Percentiles rank a stretch among this genome's conserved stretches.
These are phyloP conservation scores for Sphagnum tenellum DNA, from an alignment of 225 moss, liverwort and hornwort species.

Conservation along the genomic window DNA sequence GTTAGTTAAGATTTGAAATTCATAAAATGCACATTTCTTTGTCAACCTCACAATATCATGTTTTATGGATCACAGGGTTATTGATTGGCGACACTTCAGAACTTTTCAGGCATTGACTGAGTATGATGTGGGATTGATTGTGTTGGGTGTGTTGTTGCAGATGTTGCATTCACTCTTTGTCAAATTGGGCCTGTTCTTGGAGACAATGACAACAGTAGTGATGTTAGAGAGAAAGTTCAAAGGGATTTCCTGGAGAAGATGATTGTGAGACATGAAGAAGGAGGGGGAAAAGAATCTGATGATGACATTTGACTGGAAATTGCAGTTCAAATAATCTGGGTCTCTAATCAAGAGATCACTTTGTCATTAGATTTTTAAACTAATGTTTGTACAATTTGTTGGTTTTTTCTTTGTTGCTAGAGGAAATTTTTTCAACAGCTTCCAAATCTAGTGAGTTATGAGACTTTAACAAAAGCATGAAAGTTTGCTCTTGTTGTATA, in stretches of 20 bases:
- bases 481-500: too few relatives aligned
- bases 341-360: too few relatives aligned
- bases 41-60: too few relatives aligned
- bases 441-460: too few relatives aligned
- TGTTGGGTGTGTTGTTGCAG: conserved; percentile 20
- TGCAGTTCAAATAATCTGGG: too few relatives aligned
- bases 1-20: conserved; percentile 15
- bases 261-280: conserved; percentile 68
- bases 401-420: too few relatives aligned
- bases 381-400: too few relatives aligned
- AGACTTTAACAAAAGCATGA: too few relatives aligned
- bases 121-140: neutral
- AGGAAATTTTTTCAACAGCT: too few relatives aligned
- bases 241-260: conserved; percentile 80
- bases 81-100: neutral
- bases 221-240: conserved; percentile 66
- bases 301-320: conserved; percentile 40
- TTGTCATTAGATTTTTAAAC: too few relatives aligned
- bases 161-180: conserved; percentile 81
- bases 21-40: too few relatives aligned
- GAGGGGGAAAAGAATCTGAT: conserved; percentile 51
- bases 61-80: neutral
- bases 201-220: conserved; percentile 51
- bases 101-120: neutral
- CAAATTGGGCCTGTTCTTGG: conserved; percentile 87